A percentile compares a stretch with the other conserved stretches of the same genome.
Evolutionary conservation across 257 asterid species (phyloP).

Genomic region (Solanum dulcamara): DNA sequence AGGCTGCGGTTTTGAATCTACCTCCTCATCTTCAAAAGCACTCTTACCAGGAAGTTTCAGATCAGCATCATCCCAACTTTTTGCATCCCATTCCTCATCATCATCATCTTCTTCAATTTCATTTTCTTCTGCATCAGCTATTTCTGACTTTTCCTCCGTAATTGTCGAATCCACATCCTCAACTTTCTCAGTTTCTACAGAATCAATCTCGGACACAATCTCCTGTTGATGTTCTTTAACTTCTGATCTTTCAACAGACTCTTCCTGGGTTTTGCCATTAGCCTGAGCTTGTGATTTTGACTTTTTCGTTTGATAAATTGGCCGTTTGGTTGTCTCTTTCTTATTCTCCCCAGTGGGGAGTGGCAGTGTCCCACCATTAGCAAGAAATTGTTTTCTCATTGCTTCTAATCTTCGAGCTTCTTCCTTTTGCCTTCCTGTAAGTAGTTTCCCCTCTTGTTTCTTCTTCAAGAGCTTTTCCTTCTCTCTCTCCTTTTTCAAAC

Average conservation of each 20-base stretch:
- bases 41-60: conserved; percentile 71
- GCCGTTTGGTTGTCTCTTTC: conserved; percentile 48
- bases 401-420: conserved; percentile 88
- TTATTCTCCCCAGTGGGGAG: conserved; percentile 37
- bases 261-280: conserved; percentile 46
- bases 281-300: conserved; percentile 57
- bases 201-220: conserved; percentile 22
- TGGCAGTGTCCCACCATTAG: conserved; percentile 43
- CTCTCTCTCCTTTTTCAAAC: conserved; percentile 80
- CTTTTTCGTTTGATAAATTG: conserved; percentile 70
- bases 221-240: conserved; percentile 32
- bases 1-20: conserved; percentile 62
- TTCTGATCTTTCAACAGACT: conserved; percentile 30
- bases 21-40: conserved; percentile 84
- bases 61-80: conserved; percentile 94
- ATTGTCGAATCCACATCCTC: conserved; percentile 5
- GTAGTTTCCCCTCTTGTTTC: conserved; percentile 75
- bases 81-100: conserved; percentile 95
- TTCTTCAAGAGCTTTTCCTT: conserved; percentile 78
- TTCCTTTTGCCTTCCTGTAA: conserved; percentile 87
- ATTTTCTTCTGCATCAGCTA: conserved; percentile 40
- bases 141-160: conserved; percentile 29
- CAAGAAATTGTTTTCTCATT: conserved; percentile 79
- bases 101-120: conserved; percentile 19
- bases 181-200: conserved; percentile 23